A percentile compares a stretch with the other conserved stretches of the same genome.
These are phyloP conservation scores for Colletotrichum magnum DNA, from an alignment of 2,329 filamentous ascomycete genomes.

Conservation along the genomic window DNA sequence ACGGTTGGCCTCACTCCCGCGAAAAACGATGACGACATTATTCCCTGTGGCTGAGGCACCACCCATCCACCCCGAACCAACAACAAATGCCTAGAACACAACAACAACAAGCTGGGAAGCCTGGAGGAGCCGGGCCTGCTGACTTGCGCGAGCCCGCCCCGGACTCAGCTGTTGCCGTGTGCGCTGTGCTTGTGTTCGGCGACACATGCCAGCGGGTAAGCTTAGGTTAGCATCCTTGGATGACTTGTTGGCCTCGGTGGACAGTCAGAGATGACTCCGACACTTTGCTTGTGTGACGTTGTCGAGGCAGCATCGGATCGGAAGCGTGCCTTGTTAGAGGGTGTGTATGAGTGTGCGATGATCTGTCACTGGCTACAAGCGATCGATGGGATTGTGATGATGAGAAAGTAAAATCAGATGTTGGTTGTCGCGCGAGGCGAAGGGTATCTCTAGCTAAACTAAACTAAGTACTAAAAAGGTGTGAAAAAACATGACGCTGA, in stretches of 20 bases:
- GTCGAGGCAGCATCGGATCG: not conserved
- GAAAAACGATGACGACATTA: not conserved
- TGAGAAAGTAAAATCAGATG: conserved; percentile 29
- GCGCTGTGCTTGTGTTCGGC: not conserved
- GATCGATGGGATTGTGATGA: not conserved
- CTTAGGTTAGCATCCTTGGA: not conserved
- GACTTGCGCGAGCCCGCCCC: conserved; percentile 3
- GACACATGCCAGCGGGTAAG: conserved; percentile 18
- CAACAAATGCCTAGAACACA: not conserved
- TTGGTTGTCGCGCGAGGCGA: conserved; percentile 36
- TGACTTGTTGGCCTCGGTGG: not conserved
- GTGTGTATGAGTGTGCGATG: not conserved
- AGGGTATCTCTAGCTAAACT: conserved; percentile 41
- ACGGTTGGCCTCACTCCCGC: not conserved
- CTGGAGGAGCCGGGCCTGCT: not conserved
- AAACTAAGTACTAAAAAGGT: conserved; percentile 19
- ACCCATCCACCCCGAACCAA: conserved; percentile 10
- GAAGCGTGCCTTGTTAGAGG: not conserved
- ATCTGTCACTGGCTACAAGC: not conserved
- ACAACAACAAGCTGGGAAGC: not conserved
- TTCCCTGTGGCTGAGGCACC: not conserved
- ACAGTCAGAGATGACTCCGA: conserved; percentile 6
- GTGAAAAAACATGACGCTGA: conserved; percentile 26
- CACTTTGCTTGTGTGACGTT: conserved; percentile 14
- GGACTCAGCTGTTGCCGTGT: not conserved